phyloP scores from a whole-genome alignment of 164 flowering plant species.

The Saururus chinensis region DNA sequence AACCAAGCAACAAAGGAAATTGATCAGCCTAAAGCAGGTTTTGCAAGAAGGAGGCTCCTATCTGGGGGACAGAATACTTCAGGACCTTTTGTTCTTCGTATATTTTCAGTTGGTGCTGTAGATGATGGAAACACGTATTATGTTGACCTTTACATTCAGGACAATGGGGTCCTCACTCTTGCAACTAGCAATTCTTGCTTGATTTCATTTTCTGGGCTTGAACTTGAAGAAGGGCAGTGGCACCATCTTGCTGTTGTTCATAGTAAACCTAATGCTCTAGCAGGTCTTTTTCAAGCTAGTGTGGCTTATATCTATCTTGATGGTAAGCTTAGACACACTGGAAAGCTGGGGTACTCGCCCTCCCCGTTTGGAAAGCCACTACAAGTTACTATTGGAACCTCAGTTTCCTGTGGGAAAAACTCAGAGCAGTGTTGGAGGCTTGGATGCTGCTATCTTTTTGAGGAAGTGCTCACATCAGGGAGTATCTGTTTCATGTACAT shows the following conservation, averaged over 20 bases:
- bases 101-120: conserved; percentile 85
- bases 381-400: conserved; percentile 90
- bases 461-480: conserved; percentile 88
- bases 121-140: conserved; percentile 52
- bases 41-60: conserved; percentile 30
- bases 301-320: conserved; percentile 83
- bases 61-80: conserved; percentile 28
- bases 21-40: conserved; percentile 36
- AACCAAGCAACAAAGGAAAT: conserved; percentile 42
- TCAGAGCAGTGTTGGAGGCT: conserved; percentile 78
- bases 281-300: conserved; percentile 98
- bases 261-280: conserved; percentile 98
- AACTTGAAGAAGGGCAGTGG: conserved; percentile 90
- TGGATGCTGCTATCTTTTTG: conserved; percentile 88
- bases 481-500: conserved; percentile 95
- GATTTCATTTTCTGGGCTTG: conserved; percentile 76
- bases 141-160: conserved; percentile 90
- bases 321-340: conserved; percentile 94
- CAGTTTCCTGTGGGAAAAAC: conserved; percentile 45
- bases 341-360: conserved; percentile 92
- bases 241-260: conserved; percentile 98
- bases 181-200: conserved; percentile 84
- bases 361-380: conserved; percentile 89
- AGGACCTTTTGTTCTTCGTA: conserved; percentile 34
- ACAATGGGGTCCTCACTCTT: conserved; percentile 85